Evolutionary conservation across 2,329 filamentous ascomycete species (phyloP).

Genomic region (Colletotrichum incanum): DNA sequence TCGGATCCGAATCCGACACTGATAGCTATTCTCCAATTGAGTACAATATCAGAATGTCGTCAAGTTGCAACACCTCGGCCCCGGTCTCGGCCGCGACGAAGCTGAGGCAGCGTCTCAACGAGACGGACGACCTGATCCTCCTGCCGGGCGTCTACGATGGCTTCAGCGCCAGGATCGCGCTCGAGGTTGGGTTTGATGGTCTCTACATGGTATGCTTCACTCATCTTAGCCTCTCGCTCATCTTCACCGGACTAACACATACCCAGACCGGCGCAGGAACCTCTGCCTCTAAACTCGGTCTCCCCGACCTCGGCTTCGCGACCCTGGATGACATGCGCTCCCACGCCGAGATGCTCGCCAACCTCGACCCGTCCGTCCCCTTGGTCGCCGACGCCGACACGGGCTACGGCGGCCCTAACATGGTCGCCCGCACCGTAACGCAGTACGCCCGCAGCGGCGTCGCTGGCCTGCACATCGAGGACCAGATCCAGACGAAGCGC

Average conservation of each 20-base stretch:
- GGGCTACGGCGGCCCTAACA: slow-evolving; percentile 68
- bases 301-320: slow-evolving; percentile 75
- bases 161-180: slow-evolving; percentile 74
- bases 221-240: not conserved
- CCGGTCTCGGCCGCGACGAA: slow-evolving; percentile 49
- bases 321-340: slow-evolving; percentile 74
- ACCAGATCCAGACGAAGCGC: slow-evolving; percentile 75
- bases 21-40: not conserved
- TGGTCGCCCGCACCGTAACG: slow-evolving; percentile 68
- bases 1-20: not conserved
- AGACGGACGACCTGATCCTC: slow-evolving; percentile 63
- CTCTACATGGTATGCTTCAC: slow-evolving; percentile 74
- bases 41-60: slow-evolving; percentile 4
- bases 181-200: slow-evolving; percentile 74
- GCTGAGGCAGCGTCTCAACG: slow-evolving; percentile 58
- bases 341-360: slow-evolving; percentile 77
- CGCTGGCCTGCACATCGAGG: slow-evolving; percentile 74
- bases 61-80: slow-evolving; percentile 6
- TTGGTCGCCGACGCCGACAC: slow-evolving; percentile 76
- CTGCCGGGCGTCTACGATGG: slow-evolving; percentile 80
- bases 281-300: slow-evolving; percentile 72
- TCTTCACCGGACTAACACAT: not conserved
- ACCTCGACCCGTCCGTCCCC: slow-evolving; percentile 68
- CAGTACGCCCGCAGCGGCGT: slow-evolving; percentile 69
- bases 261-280: slow-evolving; percentile 74